These are phyloP conservation scores for Blastocystis sp. DNA, from an alignment of 352 stramenopile species.

Conservation along the genomic window DNA sequence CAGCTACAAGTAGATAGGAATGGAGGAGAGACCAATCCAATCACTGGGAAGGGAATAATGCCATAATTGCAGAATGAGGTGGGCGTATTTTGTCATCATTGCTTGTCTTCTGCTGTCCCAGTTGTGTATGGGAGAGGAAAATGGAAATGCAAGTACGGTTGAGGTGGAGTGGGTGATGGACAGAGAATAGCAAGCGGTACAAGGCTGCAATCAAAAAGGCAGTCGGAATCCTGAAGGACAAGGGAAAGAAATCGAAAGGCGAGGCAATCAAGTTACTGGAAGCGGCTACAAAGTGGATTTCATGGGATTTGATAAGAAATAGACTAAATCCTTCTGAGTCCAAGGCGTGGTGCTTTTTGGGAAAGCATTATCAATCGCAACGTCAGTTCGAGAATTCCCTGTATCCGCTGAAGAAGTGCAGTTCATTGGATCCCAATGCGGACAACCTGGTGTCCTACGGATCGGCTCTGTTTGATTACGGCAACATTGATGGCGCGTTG, in stretches of 20 bases:
- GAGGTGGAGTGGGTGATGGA: too few relatives aligned
- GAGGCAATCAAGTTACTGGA: slow-evolving; percentile 37
- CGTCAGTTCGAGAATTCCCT: background rate
- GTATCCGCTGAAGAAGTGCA: slow-evolving; percentile 16
- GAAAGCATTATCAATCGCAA: slow-evolving; percentile 44
- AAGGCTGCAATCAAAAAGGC: slow-evolving; percentile 23
- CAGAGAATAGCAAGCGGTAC: slow-evolving; percentile 18
- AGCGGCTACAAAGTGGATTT: background rate
- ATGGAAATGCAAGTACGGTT: too few relatives aligned
- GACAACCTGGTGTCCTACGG: slow-evolving; percentile 12
- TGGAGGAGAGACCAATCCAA: too few relatives aligned
- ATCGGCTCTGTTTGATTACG: slow-evolving; percentile 35
- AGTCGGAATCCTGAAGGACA: slow-evolving; percentile 44
- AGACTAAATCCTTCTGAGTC: background rate
- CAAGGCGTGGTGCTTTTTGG: slow-evolving; percentile 36
- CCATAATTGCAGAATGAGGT: too few relatives aligned
- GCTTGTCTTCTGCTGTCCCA: too few relatives aligned
- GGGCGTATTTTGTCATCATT: too few relatives aligned
- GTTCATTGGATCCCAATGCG: background rate
- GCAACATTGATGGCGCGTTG: background rate
- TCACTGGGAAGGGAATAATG: too few relatives aligned
- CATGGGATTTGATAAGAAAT: background rate
- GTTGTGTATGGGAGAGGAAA: too few relatives aligned
- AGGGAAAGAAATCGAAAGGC: slow-evolving; percentile 5
- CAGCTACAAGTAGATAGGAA: too few relatives aligned